Evolutionary conservation across 345 rosid species (phyloP), one percentile per base, ranked within the genome.

Genomic region (Kandelia obovata): DNA sequence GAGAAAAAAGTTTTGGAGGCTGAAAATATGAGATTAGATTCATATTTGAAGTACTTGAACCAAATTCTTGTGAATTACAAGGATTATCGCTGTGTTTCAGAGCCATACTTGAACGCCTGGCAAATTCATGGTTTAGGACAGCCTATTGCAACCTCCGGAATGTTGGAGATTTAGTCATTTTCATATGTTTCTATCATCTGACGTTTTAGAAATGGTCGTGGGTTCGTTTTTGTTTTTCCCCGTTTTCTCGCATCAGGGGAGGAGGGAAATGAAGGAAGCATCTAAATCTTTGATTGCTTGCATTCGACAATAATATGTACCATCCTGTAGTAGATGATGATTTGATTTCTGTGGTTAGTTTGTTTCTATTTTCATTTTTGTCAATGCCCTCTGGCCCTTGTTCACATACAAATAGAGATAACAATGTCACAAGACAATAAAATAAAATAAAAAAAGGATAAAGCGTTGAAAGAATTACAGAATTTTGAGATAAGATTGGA

Each of bases 1-100:
- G 89, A 90, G 73, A 88, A 88, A 34, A 70, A 70, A 2, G 17
- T 13, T 57, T 69, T 88, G 64, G 76, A 70, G 11, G 71, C 74
- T 26, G 84, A 83, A 78, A 82, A 80, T 77, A 46, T 11, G 46
- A 76, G 75, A 53, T 72, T 90, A 57, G 68, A 62, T 6, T 68
- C 67, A 20, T 75, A 82, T 57, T 58, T 86, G 37, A 61, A 59
- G 31, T 67, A 69, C 51, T 72, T 88, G 65, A 67, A 79, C 21
- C 37, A 67, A 1, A 52, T 83, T 11, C 35, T 71, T 10, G 57
- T 47, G 46, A 78, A 27, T 25, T 79, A 72, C 30, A 56, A 20
- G 30, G 55, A 57, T 9, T 61, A 71, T 62, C 70, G 19, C 10
- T 47, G 62, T 13, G 35, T 61, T 23, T 46, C 55, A 19, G 68